phyloP scores from a whole-genome alignment of 2,329 filamentous ascomycete species.

The Sporothrix schenckii region DNA sequence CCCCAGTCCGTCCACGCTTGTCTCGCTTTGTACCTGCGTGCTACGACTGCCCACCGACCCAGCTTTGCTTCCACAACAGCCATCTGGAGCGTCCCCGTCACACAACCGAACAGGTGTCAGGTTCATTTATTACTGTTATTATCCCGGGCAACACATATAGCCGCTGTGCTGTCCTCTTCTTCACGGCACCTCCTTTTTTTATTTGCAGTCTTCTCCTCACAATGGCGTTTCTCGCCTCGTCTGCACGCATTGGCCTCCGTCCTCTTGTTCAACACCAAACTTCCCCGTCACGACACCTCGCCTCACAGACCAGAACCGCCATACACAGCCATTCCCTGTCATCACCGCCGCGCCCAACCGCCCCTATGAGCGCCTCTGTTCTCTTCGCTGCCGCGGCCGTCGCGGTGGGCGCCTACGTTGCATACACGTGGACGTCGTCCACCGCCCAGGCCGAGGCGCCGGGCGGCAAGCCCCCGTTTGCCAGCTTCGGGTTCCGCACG shows the following conservation, averaged over 20 bases:
- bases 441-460: conserved; percentile 32
- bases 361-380: conserved; percentile 9
- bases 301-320: background rate
- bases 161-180: conserved; percentile 15
- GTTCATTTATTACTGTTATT: background rate
- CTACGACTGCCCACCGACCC: background rate
- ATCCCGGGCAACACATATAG: background rate
- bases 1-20: no score
- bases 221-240: conserved; percentile 13
- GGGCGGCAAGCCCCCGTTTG: conserved; percentile 34
- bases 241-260: conserved; percentile 20
- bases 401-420: conserved; percentile 34
- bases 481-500: conserved; percentile 47
- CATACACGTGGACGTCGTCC: conserved; percentile 29
- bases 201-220: background rate
- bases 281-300: background rate
- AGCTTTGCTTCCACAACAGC: background rate
- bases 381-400: conserved; percentile 32
- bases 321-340: no score
- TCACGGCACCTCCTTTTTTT: no score
- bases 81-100: background rate
- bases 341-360: background rate
- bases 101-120: background rate
- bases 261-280: background rate
- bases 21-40: no score